These are phyloP conservation scores for Coriaria nepalensis DNA, from an alignment of 306 rosid species.

Conservation along the genomic window DNA sequence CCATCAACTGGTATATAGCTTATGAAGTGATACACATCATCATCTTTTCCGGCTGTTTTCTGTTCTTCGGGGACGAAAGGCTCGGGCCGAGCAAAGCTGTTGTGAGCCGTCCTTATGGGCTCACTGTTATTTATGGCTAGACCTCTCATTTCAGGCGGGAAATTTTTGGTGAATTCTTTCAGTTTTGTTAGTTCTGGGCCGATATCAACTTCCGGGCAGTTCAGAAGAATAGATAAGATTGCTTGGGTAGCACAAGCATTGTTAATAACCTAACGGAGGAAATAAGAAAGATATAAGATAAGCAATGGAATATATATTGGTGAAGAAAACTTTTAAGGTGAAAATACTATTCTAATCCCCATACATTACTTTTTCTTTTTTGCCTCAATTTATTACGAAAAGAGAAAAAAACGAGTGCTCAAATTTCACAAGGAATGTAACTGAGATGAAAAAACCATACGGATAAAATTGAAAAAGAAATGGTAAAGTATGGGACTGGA, in stretches of 20 bases:
- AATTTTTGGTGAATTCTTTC: slow-evolving; percentile 83
- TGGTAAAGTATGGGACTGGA: background rate
- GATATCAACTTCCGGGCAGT: slow-evolving; percentile 68
- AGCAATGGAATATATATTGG: background rate
- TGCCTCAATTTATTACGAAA: no score
- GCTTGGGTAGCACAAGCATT: slow-evolving; percentile 99
- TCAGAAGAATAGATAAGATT: slow-evolving; percentile 86
- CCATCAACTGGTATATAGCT: slow-evolving; percentile 94
- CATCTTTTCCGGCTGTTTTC: slow-evolving; percentile 76
- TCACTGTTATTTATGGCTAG: slow-evolving; percentile 94
- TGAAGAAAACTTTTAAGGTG: no score
- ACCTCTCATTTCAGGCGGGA: slow-evolving; percentile 94
- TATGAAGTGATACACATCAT: slow-evolving; percentile 88
- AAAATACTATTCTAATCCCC: no score
- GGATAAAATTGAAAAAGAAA: slow-evolving; percentile 9
- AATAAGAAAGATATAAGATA: background rate
- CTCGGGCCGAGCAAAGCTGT: slow-evolving; percentile 95
- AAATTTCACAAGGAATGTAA: no score
- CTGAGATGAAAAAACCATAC: background rate
- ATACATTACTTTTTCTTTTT: no score
- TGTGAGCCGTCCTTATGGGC: slow-evolving; percentile 82
- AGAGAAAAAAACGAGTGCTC: no score
- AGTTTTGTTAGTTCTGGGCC: slow-evolving; percentile 81
- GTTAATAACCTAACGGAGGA: slow-evolving; percentile 53
- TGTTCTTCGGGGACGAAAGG: slow-evolving; percentile 93